Evolutionary conservation across 495 filamentous ascomycete species (phyloP), one percentile per base, ranked within the genome.

Genomic region (Alectoria sarmentosa): DNA sequence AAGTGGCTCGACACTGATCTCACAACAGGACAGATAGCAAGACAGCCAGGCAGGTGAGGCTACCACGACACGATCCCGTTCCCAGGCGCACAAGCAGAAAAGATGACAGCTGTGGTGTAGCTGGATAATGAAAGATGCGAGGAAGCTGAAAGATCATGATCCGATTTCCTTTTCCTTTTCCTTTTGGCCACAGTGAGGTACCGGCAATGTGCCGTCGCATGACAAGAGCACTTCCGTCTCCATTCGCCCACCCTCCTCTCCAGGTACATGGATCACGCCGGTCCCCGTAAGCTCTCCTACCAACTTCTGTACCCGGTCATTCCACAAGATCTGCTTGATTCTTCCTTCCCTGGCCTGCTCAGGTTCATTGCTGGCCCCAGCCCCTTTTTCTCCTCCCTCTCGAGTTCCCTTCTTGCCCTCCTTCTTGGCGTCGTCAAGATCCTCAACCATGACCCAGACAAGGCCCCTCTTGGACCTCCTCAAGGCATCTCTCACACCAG

Each of bases 241-340:
- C 60, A 66, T 44, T 66, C 28, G 38, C 63, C 56, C 58, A 15
- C 60, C 65, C 28, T 30, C 39, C 28, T 23, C 62, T 30, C 54
- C 62, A n/a, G 56, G 52, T 19, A 54, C 10, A 72, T 89, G 84
- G 65, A 78, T 72, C 58, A 80, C 74, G 58, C 81, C 82, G 30
- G 90, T 85, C 0, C 84, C 85, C 64, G 92, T 67, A 17, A 80
- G 82, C 64, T 80, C 82, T 52, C 92, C 73, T 10, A 89, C 89
- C 62, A 86, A 74, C 63, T 81, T 77, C 65, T 83, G 83, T 5
- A 85, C 88, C 59, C 75, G 77, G 59, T 71, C 67, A 71, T 91
- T 91, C 88, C 88, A 91, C n/a, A 90, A 60, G 68, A 89, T 78
- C 75, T 89, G 86, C 69, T 79, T 74, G 55, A 58, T 58, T 23